These are phyloP conservation scores for Gossypium gossypioides DNA, from an alignment of 441 rosid species.

Conservation along the genomic window DNA sequence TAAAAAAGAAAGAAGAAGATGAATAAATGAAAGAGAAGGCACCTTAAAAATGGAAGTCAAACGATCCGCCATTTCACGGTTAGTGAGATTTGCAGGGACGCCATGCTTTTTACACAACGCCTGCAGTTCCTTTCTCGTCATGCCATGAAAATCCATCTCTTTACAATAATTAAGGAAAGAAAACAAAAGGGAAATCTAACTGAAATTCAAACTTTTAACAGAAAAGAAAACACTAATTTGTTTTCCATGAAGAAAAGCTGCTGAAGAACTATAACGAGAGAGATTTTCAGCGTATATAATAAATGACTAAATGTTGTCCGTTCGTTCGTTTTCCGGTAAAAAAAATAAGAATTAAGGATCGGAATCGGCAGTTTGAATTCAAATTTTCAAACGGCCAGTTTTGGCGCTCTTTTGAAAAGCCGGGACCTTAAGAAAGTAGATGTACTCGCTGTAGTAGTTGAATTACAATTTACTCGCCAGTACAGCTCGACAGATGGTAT, in stretches of 20 bases:
- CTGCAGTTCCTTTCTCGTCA: conserved; percentile 57
- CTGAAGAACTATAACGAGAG: neutral
- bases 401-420: conserved; percentile 7
- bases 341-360: no score
- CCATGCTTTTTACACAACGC: conserved; percentile 51
- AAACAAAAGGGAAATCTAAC: neutral
- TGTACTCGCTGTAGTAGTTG: neutral
- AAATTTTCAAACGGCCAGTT: neutral
- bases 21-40: neutral
- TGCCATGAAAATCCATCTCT: conserved; percentile 33
- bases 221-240: neutral
- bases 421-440: neutral
- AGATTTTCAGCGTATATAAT: no score
- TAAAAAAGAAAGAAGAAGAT: neutral
- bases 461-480: neutral
- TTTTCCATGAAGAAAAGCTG: neutral
- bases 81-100: conserved; percentile 47
- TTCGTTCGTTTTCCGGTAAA: neutral
- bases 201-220: neutral
- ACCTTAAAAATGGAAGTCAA: conserved; percentile 38
- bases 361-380: neutral
- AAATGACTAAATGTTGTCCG: neutral
- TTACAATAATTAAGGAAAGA: neutral
- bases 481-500: neutral
- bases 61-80: conserved; percentile 40